Evolutionary conservation across 768 basidiomycete species (phyloP).

Genomic region (Tulasnella sp.): DNA sequence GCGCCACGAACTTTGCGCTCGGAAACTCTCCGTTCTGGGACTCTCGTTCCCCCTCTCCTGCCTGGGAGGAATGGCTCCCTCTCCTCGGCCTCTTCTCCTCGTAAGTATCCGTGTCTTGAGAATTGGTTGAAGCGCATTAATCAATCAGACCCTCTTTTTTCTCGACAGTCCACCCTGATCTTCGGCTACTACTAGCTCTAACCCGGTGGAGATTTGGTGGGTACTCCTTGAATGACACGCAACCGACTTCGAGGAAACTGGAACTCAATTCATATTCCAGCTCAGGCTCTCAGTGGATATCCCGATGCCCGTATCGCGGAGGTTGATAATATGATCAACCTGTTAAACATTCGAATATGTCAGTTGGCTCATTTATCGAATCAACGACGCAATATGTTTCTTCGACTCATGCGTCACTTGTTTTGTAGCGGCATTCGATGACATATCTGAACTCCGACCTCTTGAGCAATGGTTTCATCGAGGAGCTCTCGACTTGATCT

Average conservation of each 20-base stretch:
- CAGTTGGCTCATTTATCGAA: not conserved
- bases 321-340: slow-evolving; percentile 10
- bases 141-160: not conserved
- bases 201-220: slow-evolving; percentile 20
- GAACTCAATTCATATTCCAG: not conserved
- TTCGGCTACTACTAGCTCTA: not conserved
- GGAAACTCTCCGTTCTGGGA: not conserved
- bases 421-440: not conserved
- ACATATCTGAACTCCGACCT: slow-evolving; percentile 7
- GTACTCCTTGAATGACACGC: not conserved
- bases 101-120: not conserved
- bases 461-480: slow-evolving; percentile 12
- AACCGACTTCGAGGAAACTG: not conserved
- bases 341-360: slow-evolving; percentile 13
- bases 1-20: not conserved
- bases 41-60: not conserved
- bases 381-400: not conserved
- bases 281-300: slow-evolving; percentile 17
- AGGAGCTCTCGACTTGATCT: slow-evolving; percentile 2
- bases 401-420: not conserved
- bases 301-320: slow-evolving; percentile 10
- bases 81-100: not conserved
- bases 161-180: slow-evolving; percentile 9
- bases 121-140: not conserved
- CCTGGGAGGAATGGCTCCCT: not conserved